Conservation (phyloP, 2,329 filamentous ascomycete species). For the Colletotrichum cuscutae region DNA sequence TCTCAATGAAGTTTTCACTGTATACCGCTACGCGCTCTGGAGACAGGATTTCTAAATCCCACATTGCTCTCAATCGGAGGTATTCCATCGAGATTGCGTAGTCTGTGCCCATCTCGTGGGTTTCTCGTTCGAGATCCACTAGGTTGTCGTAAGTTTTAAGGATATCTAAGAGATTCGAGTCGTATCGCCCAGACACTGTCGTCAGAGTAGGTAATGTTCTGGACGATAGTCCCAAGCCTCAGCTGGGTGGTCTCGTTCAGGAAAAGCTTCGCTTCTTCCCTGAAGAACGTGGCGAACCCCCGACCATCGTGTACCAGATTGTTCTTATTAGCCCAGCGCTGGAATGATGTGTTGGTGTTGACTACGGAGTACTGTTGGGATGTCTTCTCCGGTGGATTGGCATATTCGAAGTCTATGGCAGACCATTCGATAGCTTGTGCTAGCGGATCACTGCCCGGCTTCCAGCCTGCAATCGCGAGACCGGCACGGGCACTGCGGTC, state of each 20-base stretch:
- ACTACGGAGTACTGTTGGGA: constrained; percentile 66
- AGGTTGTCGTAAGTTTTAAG: no score
- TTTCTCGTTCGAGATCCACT: no score
- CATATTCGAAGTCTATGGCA: constrained; percentile 67
- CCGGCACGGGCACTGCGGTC: constrained; percentile 70
- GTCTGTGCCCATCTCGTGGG: no score
- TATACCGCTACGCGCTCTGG: no score
- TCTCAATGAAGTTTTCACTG: no score
- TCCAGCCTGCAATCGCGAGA: constrained; percentile 70
- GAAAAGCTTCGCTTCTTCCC: constrained; percentile 67
- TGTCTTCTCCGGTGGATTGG: constrained; percentile 65
- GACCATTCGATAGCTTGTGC: constrained; percentile 72
- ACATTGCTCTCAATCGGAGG: no score
- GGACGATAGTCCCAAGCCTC: constrained; percentile 67
- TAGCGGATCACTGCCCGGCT: constrained; percentile 64
- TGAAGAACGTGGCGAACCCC: constrained; percentile 69
- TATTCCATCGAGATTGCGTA: no score
- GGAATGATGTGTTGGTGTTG: constrained; percentile 69
- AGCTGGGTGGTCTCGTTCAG: constrained; percentile 66
- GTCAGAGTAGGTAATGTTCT: constrained; percentile 61
- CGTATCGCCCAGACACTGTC: constrained; percentile 42
- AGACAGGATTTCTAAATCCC: no score
- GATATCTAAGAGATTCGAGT: no score
- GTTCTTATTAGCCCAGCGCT: constrained; percentile 73
- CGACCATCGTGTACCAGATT: constrained; percentile 70